Conservation (phyloP, 495 filamentous ascomycete species). For the Neurospora tetraspora region DNA sequence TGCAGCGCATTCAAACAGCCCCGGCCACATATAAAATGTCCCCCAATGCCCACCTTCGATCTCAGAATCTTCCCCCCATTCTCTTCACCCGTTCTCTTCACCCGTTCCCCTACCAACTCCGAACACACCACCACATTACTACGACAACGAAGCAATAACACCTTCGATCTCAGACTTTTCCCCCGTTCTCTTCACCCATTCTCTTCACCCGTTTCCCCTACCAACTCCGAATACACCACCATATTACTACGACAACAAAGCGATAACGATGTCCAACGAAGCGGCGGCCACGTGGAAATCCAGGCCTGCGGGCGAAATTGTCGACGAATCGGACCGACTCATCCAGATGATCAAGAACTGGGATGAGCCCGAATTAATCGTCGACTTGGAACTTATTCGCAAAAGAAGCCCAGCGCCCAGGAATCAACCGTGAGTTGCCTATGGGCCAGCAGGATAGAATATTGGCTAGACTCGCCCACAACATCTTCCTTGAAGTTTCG, state of each 20-base stretch:
- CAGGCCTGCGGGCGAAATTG: not conserved
- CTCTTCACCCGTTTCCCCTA: not conserved
- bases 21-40: not conserved
- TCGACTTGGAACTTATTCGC: no score
- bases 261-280: not conserved
- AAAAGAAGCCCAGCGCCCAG: no score
- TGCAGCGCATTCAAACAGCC: no score
- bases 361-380: no score
- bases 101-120: not conserved
- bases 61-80: not conserved
- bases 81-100: not conserved
- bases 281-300: not conserved
- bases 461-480: no score
- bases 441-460: no score
- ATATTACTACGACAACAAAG: not conserved
- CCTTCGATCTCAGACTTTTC: no score
- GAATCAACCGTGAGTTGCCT: no score
- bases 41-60: not conserved
- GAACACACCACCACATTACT: not conserved
- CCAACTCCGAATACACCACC: not conserved
- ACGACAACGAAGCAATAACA: not conserved
- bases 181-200: no score
- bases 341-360: accelerated
- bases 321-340: not conserved
- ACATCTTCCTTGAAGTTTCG: no score